A percentile compares a stretch with the other conserved stretches of the same genome.
Evolutionary conservation across 805 yeast species (phyloP).

Genomic region (Ogataea nonfermentans): DNA sequence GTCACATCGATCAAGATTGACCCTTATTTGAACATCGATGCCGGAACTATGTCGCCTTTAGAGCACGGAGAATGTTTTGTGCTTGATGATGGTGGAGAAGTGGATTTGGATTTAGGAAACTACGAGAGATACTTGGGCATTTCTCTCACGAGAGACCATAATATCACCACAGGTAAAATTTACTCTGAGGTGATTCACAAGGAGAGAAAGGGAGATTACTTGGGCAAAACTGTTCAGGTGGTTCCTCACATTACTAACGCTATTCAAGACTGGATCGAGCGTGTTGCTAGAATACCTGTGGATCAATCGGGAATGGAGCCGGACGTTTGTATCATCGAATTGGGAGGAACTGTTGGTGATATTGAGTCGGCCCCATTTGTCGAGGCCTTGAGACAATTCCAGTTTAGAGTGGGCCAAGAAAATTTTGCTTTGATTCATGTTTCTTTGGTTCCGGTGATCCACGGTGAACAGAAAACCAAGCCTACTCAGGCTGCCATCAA

Average conservation of each 20-base stretch:
- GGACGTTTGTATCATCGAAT: conserved; percentile 93
- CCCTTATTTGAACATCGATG: conserved; percentile 99
- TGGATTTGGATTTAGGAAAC: conserved; percentile 95
- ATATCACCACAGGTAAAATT: conserved; percentile 97
- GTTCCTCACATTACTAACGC: conserved; percentile 98
- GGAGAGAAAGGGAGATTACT: conserved; percentile 95
- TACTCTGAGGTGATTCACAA: conserved; percentile 90
- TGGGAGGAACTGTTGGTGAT: conserved; percentile 99
- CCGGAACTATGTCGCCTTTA: conserved; percentile 99
- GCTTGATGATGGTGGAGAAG: conserved; percentile 98
- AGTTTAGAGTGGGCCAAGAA: conserved; percentile 91
- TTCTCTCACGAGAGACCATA: conserved; percentile 90
- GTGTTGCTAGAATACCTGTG: conserved; percentile 88
- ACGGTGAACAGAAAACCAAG: conserved; percentile 98
- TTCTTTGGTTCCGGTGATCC: conserved; percentile 94
- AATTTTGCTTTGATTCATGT: conserved; percentile 96
- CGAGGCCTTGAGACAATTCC: conserved; percentile 98
- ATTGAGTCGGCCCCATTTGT: conserved; percentile 98
- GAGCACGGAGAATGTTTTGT: conserved; percentile 99
- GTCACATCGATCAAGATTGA: conserved; percentile 98
- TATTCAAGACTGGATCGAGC: conserved; percentile 97
- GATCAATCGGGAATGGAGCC: conserved; percentile 87
- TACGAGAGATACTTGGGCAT: conserved; percentile 95
- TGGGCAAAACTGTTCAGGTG: conserved; percentile 99
- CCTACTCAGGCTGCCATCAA: conserved; percentile 99